A percentile compares a stretch with the other conserved stretches of the same genome.
Evolutionary conservation across 129 eudicot species (phyloP).

Genomic region (Pittosporum tobira): DNA sequence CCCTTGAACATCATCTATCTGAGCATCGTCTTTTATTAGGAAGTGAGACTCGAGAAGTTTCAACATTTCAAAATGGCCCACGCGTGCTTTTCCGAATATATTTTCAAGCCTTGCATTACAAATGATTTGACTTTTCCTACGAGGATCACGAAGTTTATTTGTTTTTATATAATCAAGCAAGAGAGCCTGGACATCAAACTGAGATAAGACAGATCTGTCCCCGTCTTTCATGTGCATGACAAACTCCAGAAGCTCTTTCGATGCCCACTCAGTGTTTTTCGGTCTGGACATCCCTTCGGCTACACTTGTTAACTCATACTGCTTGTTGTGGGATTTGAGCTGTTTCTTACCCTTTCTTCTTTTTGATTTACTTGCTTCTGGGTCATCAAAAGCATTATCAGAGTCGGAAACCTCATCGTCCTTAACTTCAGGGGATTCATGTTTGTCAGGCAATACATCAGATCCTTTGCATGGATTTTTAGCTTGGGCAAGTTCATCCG

Average conservation of each 20-base stretch:
- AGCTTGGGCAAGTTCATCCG: constrained; percentile 57
- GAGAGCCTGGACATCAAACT: constrained; percentile 83
- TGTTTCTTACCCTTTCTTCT: constrained; percentile 47
- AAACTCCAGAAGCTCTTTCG: constrained; percentile 79
- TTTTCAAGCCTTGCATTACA: constrained; percentile 78
- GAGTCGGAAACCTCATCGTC: constrained; percentile 49
- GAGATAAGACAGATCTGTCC: constrained; percentile 52
- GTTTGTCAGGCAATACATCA: constrained; percentile 32
- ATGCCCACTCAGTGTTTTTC: constrained; percentile 61
- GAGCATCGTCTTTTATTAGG: constrained; percentile 59
- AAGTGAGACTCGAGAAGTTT: constrained; percentile 95
- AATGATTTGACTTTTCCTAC: constrained; percentile 67
- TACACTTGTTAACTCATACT: constrained; percentile 22
- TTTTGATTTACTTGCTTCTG: constrained; percentile 39
- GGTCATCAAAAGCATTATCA: constrained; percentile 49
- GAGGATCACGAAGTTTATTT: constrained; percentile 91
- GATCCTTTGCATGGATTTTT: constrained; percentile 61
- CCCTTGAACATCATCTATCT: constrained; percentile 68
- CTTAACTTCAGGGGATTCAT: constrained; percentile 30
- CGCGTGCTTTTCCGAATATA: constrained; percentile 85
- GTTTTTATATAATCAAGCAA: constrained; percentile 77
- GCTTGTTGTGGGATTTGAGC: constrained; percentile 28
- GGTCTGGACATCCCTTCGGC: constrained; percentile 23
- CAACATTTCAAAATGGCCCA: constrained; percentile 96
- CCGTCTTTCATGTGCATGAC: constrained; percentile 92